phyloP scores from a whole-genome alignment of 371 early-diverging fungal species.

The Mortierella sp. region DNA sequence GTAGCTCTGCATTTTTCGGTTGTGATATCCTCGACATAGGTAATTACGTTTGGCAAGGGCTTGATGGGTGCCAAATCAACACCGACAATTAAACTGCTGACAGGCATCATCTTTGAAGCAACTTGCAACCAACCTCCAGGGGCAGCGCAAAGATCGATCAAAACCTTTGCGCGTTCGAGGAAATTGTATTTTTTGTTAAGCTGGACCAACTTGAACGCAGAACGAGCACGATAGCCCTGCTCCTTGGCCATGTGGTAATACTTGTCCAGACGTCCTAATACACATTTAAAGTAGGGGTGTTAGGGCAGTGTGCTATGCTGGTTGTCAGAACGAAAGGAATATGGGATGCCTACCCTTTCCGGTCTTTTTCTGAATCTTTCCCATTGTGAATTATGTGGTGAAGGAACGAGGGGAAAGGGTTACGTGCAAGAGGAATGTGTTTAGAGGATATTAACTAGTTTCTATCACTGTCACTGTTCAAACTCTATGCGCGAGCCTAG shows the following conservation, averaged over 20 bases:
- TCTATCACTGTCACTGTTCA: neutral
- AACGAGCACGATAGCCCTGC: conserved; percentile 99
- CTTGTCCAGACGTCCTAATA: conserved; percentile 97
- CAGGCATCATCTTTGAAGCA: conserved; percentile 97
- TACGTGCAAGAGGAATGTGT: neutral
- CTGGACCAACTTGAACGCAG: conserved; percentile 99
- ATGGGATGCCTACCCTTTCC: conserved; percentile 53
- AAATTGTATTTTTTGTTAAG: conserved; percentile 99
- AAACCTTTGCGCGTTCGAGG: conserved; percentile 88
- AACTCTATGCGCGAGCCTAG: neutral
- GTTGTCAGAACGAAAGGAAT: neutral
- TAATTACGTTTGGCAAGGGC: conserved; percentile 96
- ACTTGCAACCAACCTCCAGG: conserved; percentile 99
- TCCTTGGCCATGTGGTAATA: conserved; percentile 99
- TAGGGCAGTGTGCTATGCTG: neutral
- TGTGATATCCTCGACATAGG: conserved; percentile 98
- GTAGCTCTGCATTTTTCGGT: conserved; percentile 92
- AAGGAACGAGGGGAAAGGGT: conserved; percentile 4
- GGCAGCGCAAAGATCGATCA: conserved; percentile 99
- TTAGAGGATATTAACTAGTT: neutral
- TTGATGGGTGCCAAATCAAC: conserved; percentile 99
- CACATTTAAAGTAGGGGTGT: neutral
- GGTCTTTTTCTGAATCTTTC: conserved; percentile 59
- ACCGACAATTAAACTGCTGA: conserved; percentile 92
- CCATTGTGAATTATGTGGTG: conserved; percentile 39